Percentiles rank a stretch among this genome's conserved stretches.
These are phyloP conservation scores for Mycocentrospora acerina DNA, from an alignment of 2,329 filamentous ascomycete genomes.

Conservation along the genomic window DNA sequence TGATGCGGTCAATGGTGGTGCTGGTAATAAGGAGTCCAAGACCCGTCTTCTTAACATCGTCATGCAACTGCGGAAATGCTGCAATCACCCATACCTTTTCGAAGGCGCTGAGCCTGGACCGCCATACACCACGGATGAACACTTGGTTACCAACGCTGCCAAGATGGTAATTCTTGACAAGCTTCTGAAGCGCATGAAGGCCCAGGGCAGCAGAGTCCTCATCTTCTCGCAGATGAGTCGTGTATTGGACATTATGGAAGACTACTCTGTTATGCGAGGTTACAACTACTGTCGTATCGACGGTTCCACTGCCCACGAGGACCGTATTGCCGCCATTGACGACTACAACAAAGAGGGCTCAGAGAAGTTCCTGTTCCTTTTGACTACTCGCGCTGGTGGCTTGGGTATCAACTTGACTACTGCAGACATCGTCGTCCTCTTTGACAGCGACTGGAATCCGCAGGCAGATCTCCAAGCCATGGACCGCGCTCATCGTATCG, in stretches of 20 bases:
- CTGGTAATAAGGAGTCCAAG: slow-evolving; percentile 95
- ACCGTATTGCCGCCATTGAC: slow-evolving; percentile 95
- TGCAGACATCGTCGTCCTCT: slow-evolving; percentile 94
- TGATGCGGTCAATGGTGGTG: slow-evolving; percentile 94
- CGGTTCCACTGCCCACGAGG: slow-evolving; percentile 93
- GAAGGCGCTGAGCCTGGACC: slow-evolving; percentile 96
- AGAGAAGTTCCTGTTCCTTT: slow-evolving; percentile 84
- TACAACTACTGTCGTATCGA: slow-evolving; percentile 98
- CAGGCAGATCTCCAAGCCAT: slow-evolving; percentile 98
- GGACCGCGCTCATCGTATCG: slow-evolving; percentile 97
- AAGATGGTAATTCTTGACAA: slow-evolving; percentile 98
- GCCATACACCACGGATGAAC: slow-evolving; percentile 97
- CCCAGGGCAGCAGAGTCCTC: slow-evolving; percentile 88
- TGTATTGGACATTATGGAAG: slow-evolving; percentile 92
- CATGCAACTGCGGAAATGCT: slow-evolving; percentile 98
- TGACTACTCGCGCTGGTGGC: slow-evolving; percentile 94
- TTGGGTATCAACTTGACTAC: slow-evolving; percentile 94
- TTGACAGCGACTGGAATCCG: slow-evolving; percentile 98
- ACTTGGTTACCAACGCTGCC: slow-evolving; percentile 87
- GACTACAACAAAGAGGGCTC: slow-evolving; percentile 96
- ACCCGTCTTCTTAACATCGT: slow-evolving; percentile 97
- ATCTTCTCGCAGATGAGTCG: slow-evolving; percentile 99
- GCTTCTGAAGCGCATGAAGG: slow-evolving; percentile 78
- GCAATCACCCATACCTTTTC: slow-evolving; percentile 97
- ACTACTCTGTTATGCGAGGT: slow-evolving; percentile 94